Base-by-base conservation (phyloP, 2,329 filamentous ascomycete genomes). In the Fusarium luffae region DNA sequence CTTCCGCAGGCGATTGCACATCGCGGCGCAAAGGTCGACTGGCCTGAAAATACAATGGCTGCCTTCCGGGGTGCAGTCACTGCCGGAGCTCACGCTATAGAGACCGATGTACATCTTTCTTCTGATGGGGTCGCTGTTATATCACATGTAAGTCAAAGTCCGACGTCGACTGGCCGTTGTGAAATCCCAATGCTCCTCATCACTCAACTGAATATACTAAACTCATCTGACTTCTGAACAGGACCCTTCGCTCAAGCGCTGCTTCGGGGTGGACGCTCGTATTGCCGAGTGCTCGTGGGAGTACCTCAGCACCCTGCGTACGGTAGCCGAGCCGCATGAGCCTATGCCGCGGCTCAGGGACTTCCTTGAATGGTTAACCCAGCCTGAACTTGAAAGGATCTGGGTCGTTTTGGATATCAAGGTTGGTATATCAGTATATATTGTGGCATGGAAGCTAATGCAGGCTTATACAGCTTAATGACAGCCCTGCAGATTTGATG, bases 371-470 rank as follows among this genome's bases (percentile, higher is more conserved):
- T 95, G 91, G 75, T 79, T 98, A 54, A 84, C 87, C 1, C 82
- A 87, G 69, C 90, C 90, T 0, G 90, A 85, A 1, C 78, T 86
- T 41, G 88, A 92, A 74, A 79, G 90, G 44, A 84, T 94, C 12
- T 97, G 94, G 94, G 74, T 96, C 8, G 79, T 98, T 65, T 83
- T 98, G 5, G 95, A 98, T 78, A 93, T 98, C 78, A 98, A 98
- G 84, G 90, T 93, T 79, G 34, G 34, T 54, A 28, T 30, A 30
- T 25, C 54, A 49, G 40, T 54, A 67, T 47, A 48, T 59, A 41
- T n/a, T 13, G 40, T 41, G n/a, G 42, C 30, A 65, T 32, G 32
- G 50, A 44, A 23, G 28, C 66, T 70, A 57, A 74, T 43, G 48
- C 51, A 42, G 32, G 28, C n/a, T 23, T 44, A 19, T 16, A 7